Percentiles rank a stretch among this genome's conserved stretches.
phyloP scores from a whole-genome alignment of 75 land plant genomes.

The Picea sitchensis region DNA sequence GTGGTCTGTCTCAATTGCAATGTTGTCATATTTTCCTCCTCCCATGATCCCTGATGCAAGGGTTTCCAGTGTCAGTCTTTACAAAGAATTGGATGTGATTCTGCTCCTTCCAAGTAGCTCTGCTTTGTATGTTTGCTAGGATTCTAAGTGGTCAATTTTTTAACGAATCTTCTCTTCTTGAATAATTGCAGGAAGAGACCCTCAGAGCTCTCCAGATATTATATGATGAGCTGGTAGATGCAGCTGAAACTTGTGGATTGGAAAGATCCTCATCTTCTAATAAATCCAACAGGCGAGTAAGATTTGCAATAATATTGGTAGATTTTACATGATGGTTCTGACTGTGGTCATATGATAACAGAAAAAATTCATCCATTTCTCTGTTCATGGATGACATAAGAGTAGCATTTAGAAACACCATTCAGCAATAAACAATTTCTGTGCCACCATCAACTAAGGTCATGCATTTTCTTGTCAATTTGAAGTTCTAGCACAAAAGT shows the following conservation, averaged over 20 bases:
- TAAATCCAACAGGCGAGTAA: slow-evolving; percentile 51
- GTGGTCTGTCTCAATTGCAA: neutral
- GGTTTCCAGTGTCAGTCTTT: neutral
- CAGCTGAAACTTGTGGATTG: slow-evolving; percentile 52
- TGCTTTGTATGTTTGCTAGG: neutral
- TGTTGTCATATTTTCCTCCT: neutral
- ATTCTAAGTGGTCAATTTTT: neutral
- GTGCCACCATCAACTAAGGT: neutral
- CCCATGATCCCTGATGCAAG: neutral
- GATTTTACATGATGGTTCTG: slow-evolving; percentile 2
- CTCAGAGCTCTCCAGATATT: slow-evolving; percentile 70
- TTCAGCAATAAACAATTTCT: neutral
- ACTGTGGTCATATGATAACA: neutral
- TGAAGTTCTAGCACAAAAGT: neutral
- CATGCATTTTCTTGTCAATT: slow-evolving; percentile 3
- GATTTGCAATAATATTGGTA: slow-evolving; percentile 3
- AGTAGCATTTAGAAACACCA: neutral
- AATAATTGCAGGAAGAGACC: slow-evolving; percentile 47
- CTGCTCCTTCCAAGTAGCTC: neutral
- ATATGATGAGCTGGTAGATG: slow-evolving; percentile 74
- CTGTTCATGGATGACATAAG: slow-evolving; percentile 5
- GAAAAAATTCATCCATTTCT: neutral
- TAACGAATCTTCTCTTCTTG: neutral
- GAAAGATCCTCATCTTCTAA: slow-evolving; percentile 58
- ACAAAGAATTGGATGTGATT: neutral